Percentiles rank a stretch among this genome's conserved stretches.
Conservation (phyloP, 2,329 filamentous ascomycete genomes). For the Clonostachys rosea region DNA sequence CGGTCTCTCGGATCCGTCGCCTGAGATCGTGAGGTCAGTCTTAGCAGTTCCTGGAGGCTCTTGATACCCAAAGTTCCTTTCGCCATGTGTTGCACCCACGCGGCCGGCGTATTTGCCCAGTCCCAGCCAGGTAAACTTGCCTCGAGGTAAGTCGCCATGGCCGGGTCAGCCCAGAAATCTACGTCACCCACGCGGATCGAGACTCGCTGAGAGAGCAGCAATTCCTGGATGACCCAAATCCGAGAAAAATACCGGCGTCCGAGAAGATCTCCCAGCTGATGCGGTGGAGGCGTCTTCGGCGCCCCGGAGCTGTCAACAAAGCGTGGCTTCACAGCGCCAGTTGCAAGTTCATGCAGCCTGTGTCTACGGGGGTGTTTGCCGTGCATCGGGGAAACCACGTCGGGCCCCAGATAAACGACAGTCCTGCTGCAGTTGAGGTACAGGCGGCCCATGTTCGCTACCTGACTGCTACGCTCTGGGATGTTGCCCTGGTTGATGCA, state of each 20-base stretch:
- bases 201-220: not conserved
- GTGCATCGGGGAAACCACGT: not conserved
- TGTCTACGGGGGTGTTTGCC: not conserved
- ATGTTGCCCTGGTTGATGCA: not conserved
- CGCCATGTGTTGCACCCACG: not conserved
- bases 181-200: not conserved
- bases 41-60: not conserved
- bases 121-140: not conserved
- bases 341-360: not conserved
- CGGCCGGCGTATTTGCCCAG: not conserved
- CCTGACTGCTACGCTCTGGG: not conserved
- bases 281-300: not conserved
- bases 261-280: not conserved
- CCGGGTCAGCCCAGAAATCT: not conserved
- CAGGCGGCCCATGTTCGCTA: not conserved
- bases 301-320: not conserved
- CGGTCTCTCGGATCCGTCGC: not conserved
- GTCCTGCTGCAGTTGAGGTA: not conserved
- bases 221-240: not conserved
- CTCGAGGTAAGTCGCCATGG: not conserved
- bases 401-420: not conserved
- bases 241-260: not conserved
- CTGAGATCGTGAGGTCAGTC: not conserved
- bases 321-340: not conserved
- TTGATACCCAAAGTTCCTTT: not conserved